These are phyloP conservation scores for Eucalyptus cloeziana DNA, from an alignment of 345 rosid species.

Conservation along the genomic window DNA sequence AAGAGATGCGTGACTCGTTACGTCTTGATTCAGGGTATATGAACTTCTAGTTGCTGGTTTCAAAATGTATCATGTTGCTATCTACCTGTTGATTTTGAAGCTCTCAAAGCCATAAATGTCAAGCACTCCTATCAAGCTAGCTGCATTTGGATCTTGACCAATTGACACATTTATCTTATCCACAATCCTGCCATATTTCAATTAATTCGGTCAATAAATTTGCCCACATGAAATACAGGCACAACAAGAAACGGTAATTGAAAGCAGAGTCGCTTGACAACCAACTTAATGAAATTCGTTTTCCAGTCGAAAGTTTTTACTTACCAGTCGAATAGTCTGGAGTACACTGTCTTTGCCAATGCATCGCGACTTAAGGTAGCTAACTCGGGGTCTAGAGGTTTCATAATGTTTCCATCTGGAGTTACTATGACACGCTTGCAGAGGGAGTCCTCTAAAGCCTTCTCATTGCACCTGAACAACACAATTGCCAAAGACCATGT, in stretches of 20 bases:
- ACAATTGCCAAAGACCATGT: not conserved
- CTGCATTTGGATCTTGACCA: slow-evolving; percentile 99
- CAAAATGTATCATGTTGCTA: not conserved
- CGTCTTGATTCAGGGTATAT: not conserved
- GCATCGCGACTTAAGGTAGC: slow-evolving; percentile 93
- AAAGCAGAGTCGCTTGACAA: slow-evolving; percentile 15
- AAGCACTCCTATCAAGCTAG: slow-evolving; percentile 88
- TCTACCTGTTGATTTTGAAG: slow-evolving; percentile 87
- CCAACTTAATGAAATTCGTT: slow-evolving; percentile 72
- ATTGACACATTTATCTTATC: slow-evolving; percentile 83
- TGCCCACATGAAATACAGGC: not conserved
- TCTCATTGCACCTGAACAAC: slow-evolving; percentile 60
- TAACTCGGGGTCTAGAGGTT: slow-evolving; percentile 81
- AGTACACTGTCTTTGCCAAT: slow-evolving; percentile 85
- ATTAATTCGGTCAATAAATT: not conserved
- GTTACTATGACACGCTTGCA: slow-evolving; percentile 99
- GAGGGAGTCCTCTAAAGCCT: slow-evolving; percentile 86
- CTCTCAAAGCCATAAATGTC: slow-evolving; percentile 98
- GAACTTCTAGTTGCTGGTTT: not conserved
- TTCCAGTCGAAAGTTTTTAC: slow-evolving; percentile 23
- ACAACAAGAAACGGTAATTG: not conserved
- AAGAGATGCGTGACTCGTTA: not conserved
- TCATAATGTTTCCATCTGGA: slow-evolving; percentile 95
- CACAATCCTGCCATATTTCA: slow-evolving; percentile 57
- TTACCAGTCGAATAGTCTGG: slow-evolving; percentile 98